Base-by-base conservation (phyloP, 2,329 filamentous ascomycete species). In the Clonostachys byssicola region DNA sequence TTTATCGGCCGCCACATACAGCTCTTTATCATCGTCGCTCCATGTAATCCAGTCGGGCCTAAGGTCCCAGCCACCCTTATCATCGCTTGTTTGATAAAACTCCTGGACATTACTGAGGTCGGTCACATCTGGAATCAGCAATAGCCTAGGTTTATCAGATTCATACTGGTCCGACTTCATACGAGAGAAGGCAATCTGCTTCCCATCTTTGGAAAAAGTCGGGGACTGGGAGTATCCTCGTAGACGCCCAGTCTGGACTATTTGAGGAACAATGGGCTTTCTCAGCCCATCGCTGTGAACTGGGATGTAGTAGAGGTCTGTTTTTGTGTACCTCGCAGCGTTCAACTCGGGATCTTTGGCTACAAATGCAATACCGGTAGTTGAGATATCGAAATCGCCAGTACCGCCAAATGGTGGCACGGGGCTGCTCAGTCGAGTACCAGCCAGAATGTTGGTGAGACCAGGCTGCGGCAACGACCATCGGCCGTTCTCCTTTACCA, bases 161-260 rank as follows among this genome's bases (percentile, higher is more conserved):
- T 96, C 91, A 61, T 96, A 95, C 49, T 86, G 82, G 45, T 81
- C 75, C 47, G 78, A 78, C 52, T 80, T 78, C 91, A 95, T 95
- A 51, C 88, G 82, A 33, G 89, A 74, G 62, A 95, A 96, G 2
- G 82, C 89, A 23, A 92, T 72, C 50, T 79, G 78, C 35, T 74
- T 79, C 10, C 89, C 88, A 57, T 86, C 77, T 5, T 82, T 81
- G 4, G 89, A 92, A 66, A 95, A 95, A 0, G 79, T 75, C 0
- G 91, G 90, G 4, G 70, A 71, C 16, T 73, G 73, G 20, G 77
- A 81, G 55, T 89, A 89, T 7, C 88, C 88, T 50, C 74, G 67
- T 59, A 88, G 62, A 59, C 69, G 69, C 48, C 74, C 78, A 18
- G 80, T 85, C 60, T 75, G 73, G 44, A 67, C 53, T 23, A 78